Evolutionary conservation across 2,329 filamentous ascomycete genomes (phyloP).

Genomic region (Aureobasidium sp.): DNA sequence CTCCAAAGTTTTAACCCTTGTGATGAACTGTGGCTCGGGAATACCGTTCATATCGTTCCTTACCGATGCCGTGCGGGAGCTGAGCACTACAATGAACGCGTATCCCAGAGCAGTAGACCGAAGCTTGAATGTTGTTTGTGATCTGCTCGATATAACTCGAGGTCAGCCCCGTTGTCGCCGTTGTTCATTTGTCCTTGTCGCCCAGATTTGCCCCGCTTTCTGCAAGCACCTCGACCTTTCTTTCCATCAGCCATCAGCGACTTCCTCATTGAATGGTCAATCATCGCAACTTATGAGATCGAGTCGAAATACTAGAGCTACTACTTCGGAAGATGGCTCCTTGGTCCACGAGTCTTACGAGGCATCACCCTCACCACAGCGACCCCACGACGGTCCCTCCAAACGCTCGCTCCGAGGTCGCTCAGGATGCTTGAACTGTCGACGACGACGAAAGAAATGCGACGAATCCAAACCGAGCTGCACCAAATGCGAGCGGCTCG

Average conservation of each 20-base stretch:
- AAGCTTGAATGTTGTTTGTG: neutral
- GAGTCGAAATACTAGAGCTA: neutral
- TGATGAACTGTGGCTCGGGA: no score
- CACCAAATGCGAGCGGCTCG: constrained; percentile 25
- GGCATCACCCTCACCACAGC: neutral
- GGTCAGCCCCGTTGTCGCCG: neutral
- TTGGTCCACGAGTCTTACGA: neutral
- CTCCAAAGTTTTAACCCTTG: neutral
- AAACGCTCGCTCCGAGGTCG: constrained; percentile 21
- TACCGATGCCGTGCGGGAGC: neutral
- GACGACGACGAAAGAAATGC: constrained; percentile 28
- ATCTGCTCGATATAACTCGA: neutral
- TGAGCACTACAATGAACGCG: neutral
- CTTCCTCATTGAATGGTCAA: neutral
- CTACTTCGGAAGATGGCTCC: neutral
- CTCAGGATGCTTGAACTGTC: constrained; percentile 30
- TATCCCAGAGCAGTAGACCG: neutral
- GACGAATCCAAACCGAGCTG: constrained; percentile 29
- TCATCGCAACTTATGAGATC: neutral
- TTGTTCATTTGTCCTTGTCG: neutral
- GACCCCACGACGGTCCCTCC: neutral
- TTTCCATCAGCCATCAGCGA: neutral
- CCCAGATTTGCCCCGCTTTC: neutral
- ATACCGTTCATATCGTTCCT: no score
- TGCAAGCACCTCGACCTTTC: neutral